Percentiles rank a stretch among this genome's conserved stretches.
Conservation (phyloP, 768 basidiomycete genomes). For the Galerina marginata region DNA sequence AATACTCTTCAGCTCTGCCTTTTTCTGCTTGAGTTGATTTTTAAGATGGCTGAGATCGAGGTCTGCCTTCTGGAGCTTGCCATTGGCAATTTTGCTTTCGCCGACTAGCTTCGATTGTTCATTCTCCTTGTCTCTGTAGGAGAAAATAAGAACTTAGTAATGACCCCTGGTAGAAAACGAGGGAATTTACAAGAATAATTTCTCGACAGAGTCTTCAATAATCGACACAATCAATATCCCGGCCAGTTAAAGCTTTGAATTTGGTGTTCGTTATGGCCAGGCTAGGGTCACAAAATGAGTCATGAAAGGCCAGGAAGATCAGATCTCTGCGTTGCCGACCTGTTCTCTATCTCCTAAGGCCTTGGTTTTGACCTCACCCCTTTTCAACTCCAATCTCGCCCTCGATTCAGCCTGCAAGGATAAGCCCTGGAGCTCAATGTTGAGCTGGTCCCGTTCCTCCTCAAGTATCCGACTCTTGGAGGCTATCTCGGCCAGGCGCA, state of each 20-base stretch:
- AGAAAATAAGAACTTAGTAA: not conserved
- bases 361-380: conserved; percentile 69
- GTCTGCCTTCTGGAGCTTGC: conserved; percentile 67
- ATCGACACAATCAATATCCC: conserved; percentile 59
- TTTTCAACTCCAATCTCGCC: conserved; percentile 78
- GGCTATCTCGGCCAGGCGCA: conserved; percentile 59
- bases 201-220: conserved; percentile 78
- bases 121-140: conserved; percentile 67
- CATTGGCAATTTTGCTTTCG: conserved; percentile 53
- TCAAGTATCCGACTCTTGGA: conserved; percentile 66
- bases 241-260: conserved; percentile 69
- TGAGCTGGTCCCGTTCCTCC: conserved; percentile 69
- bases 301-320: not conserved
- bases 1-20: conserved; percentile 66
- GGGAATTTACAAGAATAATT: conserved; percentile 55
- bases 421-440: conserved; percentile 69
- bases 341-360: conserved; percentile 67
- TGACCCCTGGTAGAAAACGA: not conserved
- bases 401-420: conserved; percentile 82
- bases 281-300: conserved; percentile 42
- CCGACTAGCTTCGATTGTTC: conserved; percentile 56
- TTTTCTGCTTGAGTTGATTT: conserved; percentile 64
- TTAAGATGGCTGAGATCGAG: conserved; percentile 64
- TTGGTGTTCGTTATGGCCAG: conserved; percentile 64
- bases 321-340: conserved; percentile 46